phyloP scores from a whole-genome alignment of 495 filamentous ascomycete species.

The Podospora australis region DNA sequence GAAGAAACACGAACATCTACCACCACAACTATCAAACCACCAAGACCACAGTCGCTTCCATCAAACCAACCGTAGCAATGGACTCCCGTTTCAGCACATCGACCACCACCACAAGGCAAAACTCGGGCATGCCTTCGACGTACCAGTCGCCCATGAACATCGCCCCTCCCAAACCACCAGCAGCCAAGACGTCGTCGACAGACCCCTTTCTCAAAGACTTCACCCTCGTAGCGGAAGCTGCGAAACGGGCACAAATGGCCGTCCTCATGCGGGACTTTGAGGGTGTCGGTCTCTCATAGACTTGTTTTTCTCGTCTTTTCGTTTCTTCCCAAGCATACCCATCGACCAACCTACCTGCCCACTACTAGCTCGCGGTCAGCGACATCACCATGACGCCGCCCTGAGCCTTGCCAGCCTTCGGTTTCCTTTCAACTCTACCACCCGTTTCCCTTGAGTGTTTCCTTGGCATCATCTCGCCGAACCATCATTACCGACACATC shows the following conservation, averaged over 20 bases:
- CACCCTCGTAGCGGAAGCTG: conserved; percentile 87
- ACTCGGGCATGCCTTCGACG: conserved; percentile 13
- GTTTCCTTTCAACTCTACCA: not conserved
- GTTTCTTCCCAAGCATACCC: too few relatives aligned
- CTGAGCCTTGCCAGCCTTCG: not conserved
- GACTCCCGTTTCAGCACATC: conserved; percentile 32
- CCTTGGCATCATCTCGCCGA: too few relatives aligned
- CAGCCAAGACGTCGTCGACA: conserved; percentile 40
- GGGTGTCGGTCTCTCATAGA: conserved; percentile 49
- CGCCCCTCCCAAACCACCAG: conserved; percentile 30
- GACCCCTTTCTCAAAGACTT: conserved; percentile 68
- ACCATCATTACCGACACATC: too few relatives aligned
- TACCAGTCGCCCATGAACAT: conserved; percentile 16
- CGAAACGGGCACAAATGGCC: conserved; percentile 85
- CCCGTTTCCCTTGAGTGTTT: not conserved
- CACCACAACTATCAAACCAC: not conserved
- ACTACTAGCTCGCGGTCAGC: not conserved
- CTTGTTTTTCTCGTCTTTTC: not conserved
- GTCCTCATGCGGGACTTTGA: conserved; percentile 81
- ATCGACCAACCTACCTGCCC: too few relatives aligned
- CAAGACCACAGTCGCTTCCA: not conserved
- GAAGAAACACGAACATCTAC: not conserved
- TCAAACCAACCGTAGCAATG: conserved; percentile 22
- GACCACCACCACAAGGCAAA: conserved; percentile 21
- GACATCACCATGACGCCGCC: not conserved